These are phyloP conservation scores for Rhododendron simsii DNA, from an alignment of 148 eudicot species.

Conservation along the genomic window DNA sequence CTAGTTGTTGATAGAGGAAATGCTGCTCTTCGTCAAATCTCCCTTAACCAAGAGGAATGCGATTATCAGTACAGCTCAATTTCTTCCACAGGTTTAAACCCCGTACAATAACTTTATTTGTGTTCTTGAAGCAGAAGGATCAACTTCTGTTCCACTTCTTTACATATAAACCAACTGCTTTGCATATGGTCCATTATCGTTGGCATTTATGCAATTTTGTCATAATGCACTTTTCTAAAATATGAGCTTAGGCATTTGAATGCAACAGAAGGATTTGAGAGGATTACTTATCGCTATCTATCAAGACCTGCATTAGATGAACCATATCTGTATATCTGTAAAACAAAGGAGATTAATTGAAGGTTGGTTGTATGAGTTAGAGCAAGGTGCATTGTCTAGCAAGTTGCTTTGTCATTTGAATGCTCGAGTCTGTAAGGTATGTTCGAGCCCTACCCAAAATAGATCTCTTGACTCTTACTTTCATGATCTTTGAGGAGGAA, in stretches of 20 bases:
- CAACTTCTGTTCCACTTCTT: not conserved
- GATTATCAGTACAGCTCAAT: constrained; percentile 57
- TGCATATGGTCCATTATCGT: not conserved
- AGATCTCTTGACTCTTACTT: not conserved
- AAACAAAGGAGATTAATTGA: not conserved
- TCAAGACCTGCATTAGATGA: not conserved
- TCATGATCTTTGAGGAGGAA: not conserved
- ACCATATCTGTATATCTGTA: not conserved
- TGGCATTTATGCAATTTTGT: not conserved
- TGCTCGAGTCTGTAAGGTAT: not conserved
- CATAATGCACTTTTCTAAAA: not conserved
- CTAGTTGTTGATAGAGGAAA: constrained; percentile 92
- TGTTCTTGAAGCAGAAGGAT: constrained; percentile 6
- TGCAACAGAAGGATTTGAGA: not conserved
- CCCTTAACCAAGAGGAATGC: constrained; percentile 83
- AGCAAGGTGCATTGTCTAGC: not conserved
- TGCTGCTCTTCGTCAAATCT: constrained; percentile 90
- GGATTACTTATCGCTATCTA: not conserved
- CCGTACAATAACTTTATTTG: constrained; percentile 2
- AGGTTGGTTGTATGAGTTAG: not conserved
- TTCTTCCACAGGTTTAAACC: constrained; percentile 54
- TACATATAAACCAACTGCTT: not conserved
- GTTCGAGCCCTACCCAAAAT: not conserved
- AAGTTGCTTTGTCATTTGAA: not conserved
- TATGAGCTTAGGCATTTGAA: not conserved